Evolutionary conservation across 139 green algal species (phyloP), one percentile per base, ranked within the genome.

Genomic region (Pleodorina starrii): DNA sequence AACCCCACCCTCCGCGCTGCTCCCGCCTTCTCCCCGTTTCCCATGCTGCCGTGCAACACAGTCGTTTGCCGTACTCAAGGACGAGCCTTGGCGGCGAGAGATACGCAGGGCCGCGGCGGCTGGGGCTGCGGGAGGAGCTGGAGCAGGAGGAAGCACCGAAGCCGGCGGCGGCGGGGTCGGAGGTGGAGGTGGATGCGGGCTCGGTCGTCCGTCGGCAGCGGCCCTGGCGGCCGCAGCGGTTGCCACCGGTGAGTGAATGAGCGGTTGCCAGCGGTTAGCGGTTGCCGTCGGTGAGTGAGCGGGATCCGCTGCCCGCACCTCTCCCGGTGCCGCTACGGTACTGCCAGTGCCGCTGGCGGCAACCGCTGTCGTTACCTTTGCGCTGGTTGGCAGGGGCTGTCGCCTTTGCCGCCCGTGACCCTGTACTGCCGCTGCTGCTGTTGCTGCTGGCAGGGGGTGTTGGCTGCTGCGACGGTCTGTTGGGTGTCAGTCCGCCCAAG

Each of bases 151-250:
- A 21, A 12, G 54, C 29, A 66, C 25, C 29, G 54, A 25, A 21
- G 7, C 14, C 17, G 54, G 54, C 29, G 54, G 72, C 12, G 25
- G 43, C 25, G 72, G 25, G 35, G 68, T n/a, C 43, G 36, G 6
- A 19, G 44, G 50, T 50, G 50, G 50, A n/a, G n/a, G n/a, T n/a
- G n/a, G n/a, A n/a, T n/a, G 32, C 50, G 36, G 50, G 32, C n/a
- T 57, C 29, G 27, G 23, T 12, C 29, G 66, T 2, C 23, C 83
- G 6, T 88, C 83, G 2, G 66, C 60, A 0, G 68, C 83, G 4
- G 83, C 83, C 6, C 46, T 88, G 83, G 83, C 83, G 36, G 83
- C 83, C 12, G 83, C 83, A n/a, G 83, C 66, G 10, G 83, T 88
- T 25, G 83, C 83, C 2, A 72, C 83, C 3, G 83, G 83, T 88